A percentile compares a stretch with the other conserved stretches of the same genome.
phyloP scores from a whole-genome alignment of 768 basidiomycete species.

The Austroboletus festivus region DNA sequence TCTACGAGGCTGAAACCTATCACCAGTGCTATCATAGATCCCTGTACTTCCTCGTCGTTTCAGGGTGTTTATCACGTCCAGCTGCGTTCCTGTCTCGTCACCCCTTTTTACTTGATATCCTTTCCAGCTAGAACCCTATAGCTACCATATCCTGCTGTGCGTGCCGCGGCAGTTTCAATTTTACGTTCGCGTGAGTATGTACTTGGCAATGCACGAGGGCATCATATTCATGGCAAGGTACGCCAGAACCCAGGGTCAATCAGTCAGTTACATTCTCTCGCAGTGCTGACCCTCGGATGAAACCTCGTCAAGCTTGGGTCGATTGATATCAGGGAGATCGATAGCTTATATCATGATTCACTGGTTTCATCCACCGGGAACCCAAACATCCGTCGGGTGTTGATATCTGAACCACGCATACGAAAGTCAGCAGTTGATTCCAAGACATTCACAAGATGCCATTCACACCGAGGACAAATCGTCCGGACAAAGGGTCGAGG shows the following conservation, averaged over 20 bases:
- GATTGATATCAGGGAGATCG: constrained; percentile 5
- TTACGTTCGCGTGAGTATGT: constrained; percentile 8
- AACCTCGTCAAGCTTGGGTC: background rate
- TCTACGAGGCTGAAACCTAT: constrained; percentile 12
- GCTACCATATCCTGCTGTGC: constrained; percentile 1
- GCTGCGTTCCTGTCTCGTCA: constrained; percentile 20
- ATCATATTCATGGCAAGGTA: background rate
- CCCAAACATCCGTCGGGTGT: constrained; percentile 10
- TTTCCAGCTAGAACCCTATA: background rate
- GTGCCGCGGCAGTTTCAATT: constrained; percentile 4
- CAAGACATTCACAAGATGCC: background rate
- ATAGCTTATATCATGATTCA: constrained; percentile 1
- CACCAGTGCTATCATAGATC: constrained; percentile 10
- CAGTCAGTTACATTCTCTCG: constrained; percentile 1
- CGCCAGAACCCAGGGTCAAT: constrained; percentile 9
- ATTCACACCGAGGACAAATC: background rate
- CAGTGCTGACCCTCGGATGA: constrained; percentile 7
- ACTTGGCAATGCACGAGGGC: background rate
- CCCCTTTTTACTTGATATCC: background rate
- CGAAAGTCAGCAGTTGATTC: background rate
- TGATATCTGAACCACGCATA: constrained; percentile 9
- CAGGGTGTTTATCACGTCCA: constrained; percentile 13
- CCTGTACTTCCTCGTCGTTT: constrained; percentile 22
- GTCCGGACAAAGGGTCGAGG: background rate
- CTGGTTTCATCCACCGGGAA: constrained; percentile 10